Base-by-base conservation (phyloP, 495 filamentous ascomycete species). In the Penicillium lividum region DNA sequence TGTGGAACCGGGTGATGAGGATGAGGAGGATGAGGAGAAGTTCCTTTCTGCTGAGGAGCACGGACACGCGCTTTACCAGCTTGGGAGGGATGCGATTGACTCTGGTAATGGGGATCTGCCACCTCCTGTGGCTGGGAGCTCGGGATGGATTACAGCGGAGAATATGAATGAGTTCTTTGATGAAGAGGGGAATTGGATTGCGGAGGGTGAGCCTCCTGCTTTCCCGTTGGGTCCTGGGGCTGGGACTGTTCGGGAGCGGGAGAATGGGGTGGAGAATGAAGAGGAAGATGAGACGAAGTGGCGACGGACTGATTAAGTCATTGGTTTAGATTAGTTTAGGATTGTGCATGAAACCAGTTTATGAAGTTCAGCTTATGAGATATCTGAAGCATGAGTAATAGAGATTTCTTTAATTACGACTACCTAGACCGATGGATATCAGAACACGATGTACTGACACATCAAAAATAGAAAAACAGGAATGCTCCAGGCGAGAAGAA, bases 71-170 rank as follows among this genome's bases (percentile, higher is more conserved):
- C 7, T 31, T 22, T 9, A 43, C 61, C 40, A 44, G 6, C 47
- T 59, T 31, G 73, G 65, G 7, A 22, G 22, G 22, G 22, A 22
- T 22, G 22, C 22, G 22, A 22, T 22, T 22, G 22, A 22, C 22
- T 67, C 66, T 27, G 57, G 56, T 34, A 74, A 78, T 59, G 83
- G 84, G 5, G 84, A 82, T 38, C 63, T 93, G 33, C 89, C 89
- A 42, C 87, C 89, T 11, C 86, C 89, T 4, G 81, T 94, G 69
- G 90, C 89, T 1, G 92, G 93, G 10, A 93, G 91, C 66, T 86
- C 84, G 0, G 92, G 92, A 3, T 98, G 94, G 94, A 97, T 98
- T 61, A 98, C 94, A 16, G 89, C 92, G 13, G 94, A 97, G 53
- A 98, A 98, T 72, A 89, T 96, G 69, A 81, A 87, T 51, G 84